Base-by-base conservation (phyloP, 2,329 filamentous ascomycete genomes). In the Ascochyta fabae region DNA sequence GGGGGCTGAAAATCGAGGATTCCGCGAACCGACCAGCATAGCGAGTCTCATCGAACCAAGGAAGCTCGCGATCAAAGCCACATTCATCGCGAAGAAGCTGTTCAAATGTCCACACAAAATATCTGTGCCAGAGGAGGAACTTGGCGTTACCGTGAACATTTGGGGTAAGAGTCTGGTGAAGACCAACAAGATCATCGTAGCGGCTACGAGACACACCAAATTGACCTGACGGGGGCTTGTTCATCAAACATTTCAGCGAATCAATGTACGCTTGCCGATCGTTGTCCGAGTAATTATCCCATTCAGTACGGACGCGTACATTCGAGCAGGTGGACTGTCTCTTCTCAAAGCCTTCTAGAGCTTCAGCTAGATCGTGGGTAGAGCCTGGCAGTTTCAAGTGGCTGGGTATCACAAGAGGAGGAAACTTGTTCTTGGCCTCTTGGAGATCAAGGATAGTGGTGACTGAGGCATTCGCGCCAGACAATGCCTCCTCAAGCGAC, bases 61-160 rank as follows among this genome's bases (percentile, higher is more conserved):
- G 78, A 44, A 78, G 60, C 38, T 65, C 53, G 39, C 70, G 71
- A 16, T 53, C 68, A 61, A 77, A 79, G 40, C 76, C 76, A 53
- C 79, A 80, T 54, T 80, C 77, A 16, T 69, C 56, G 35, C 70
- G 75, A 8, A 81, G 66, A 4, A 77, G 65, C n/a, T 74, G 62
- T 62, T 81, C 78, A 56, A 77, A 79, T 1, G 67, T 64, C 68
- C 79, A 75, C 19, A 71, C 60, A 62, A 67, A 76, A 65, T 77
- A 77, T 22, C 78, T 70, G 66, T 80, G 78, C 78, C 78, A 80
- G 19, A 77, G 62, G 31, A 78, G 61, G 68, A 79, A 79, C 42
- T 73, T 74, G 40, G 58, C 39, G 48, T 68, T 74, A 23, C 59
- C 59, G 48, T 74, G 72, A 2, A 74, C 69, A 22, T 69, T 71